Conservation (phyloP, 306 rosid genomes). For the Castanospermum australe region DNA sequence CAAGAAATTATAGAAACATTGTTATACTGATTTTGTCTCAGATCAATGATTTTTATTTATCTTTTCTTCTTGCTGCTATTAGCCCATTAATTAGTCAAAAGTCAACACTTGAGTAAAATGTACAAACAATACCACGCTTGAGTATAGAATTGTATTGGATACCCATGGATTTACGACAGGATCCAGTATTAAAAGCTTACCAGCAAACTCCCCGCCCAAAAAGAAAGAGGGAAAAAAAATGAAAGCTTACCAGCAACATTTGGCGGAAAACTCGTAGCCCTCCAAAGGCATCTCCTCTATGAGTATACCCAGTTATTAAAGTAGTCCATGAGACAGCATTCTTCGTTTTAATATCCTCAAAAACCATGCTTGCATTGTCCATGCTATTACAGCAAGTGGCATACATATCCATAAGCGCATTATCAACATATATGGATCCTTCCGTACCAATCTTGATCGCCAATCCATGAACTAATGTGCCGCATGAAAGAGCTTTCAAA, state of each 20-base stretch:
- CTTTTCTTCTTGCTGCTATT: neutral
- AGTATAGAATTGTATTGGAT: neutral
- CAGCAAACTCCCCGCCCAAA: too few species aligned
- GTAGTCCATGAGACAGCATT: conserved; percentile 73
- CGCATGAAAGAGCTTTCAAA: conserved; percentile 53
- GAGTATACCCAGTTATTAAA: conserved; percentile 77
- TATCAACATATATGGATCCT: conserved; percentile 57
- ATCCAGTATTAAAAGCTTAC: neutral
- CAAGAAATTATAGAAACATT: neutral
- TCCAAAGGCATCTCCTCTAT: conserved; percentile 55
- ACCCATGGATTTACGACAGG: neutral
- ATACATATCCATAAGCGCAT: conserved; percentile 72
- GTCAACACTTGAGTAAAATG: neutral
- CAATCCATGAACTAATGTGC: conserved; percentile 54
- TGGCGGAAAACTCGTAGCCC: conserved; percentile 60
- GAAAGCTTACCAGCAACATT: conserved; percentile 59
- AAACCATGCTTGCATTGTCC: conserved; percentile 52
- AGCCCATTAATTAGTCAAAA: neutral
- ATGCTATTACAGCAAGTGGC: conserved; percentile 60
- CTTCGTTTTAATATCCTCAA: conserved; percentile 44
- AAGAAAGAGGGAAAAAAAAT: neutral
- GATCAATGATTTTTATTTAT: neutral
- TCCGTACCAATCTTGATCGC: conserved; percentile 51
- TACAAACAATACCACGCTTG: neutral
- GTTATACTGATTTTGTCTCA: neutral